Percentiles rank a stretch among this genome's conserved stretches.
phyloP scores from a whole-genome alignment of 2,329 filamentous ascomycete species.

The Aspergillus pseudotamarii region DNA sequence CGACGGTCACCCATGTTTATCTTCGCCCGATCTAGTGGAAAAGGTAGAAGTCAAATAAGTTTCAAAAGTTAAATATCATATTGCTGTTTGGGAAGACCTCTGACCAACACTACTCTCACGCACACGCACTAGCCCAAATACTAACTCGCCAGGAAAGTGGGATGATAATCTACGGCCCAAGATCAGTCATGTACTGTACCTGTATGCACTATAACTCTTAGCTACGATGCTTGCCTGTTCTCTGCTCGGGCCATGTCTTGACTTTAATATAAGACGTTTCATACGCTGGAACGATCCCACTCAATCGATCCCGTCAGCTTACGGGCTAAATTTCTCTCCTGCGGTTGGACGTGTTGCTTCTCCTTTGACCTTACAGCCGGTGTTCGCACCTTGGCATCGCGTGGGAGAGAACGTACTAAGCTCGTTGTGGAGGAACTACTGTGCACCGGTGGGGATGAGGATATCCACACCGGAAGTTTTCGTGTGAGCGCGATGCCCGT shows the following conservation, averaged over 20 bases:
- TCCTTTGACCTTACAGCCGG: not conserved
- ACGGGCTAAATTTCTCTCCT: not conserved
- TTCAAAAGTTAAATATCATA: not conserved
- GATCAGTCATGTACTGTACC: not conserved
- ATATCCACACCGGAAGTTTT: not conserved
- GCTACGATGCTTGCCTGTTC: not conserved
- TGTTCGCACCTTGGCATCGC: constrained; percentile 9
- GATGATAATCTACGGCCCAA: not conserved
- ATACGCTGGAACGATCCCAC: not conserved
- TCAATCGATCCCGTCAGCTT: not conserved
- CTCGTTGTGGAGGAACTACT: not conserved
- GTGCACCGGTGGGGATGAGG: not conserved
- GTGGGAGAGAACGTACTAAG: constrained; percentile 2
- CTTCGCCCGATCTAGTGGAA: not conserved
- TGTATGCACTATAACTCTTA: not conserved
- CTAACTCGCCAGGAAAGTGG: not conserved
- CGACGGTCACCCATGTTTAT: not conserved
- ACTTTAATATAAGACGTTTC: not conserved
- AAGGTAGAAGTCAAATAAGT: not conserved
- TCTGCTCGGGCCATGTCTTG: constrained; percentile 2
- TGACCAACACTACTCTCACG: not conserved
- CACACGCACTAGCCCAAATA: not conserved
- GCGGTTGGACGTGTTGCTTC: not conserved
- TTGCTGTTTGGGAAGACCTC: not conserved
- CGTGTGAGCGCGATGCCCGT: not conserved